A percentile compares a stretch with the other conserved stretches of the same genome.
These are phyloP conservation scores for Trichophyton rubrum DNA, from an alignment of 2,329 filamentous ascomycete species.

Conservation along the genomic window DNA sequence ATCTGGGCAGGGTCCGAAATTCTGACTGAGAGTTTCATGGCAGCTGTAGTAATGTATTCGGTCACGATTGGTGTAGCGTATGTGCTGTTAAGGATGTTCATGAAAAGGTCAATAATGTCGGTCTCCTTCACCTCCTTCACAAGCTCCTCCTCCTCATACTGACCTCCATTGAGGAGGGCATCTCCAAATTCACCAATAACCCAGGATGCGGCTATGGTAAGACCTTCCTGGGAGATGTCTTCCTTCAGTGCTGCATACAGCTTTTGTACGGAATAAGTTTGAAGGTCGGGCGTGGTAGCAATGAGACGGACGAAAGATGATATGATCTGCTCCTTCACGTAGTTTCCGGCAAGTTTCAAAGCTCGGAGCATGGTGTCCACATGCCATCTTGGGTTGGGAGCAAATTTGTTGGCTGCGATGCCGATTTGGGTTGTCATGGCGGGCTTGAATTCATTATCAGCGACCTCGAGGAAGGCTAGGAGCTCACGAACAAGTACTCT, in stretches of 20 bases:
- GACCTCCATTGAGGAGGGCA: constrained; percentile 71
- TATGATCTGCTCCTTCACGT: constrained; percentile 93
- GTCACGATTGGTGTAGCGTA: constrained; percentile 84
- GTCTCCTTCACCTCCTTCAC: constrained; percentile 71
- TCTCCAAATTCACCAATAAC: constrained; percentile 97
- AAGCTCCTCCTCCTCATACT: constrained; percentile 88
- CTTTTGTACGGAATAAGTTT: constrained; percentile 94
- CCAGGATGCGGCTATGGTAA: constrained; percentile 89
- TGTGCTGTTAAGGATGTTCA: constrained; percentile 81
- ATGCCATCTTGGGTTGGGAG: constrained; percentile 96
- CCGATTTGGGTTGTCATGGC: constrained; percentile 98
- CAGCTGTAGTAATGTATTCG: constrained; percentile 88
- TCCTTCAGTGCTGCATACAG: constrained; percentile 82
- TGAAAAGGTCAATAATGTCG: constrained; percentile 87
- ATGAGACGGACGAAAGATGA: constrained; percentile 94
- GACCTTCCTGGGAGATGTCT: constrained; percentile 92
- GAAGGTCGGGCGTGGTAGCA: constrained; percentile 83
- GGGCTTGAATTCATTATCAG: constrained; percentile 97
- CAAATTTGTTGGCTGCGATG: constrained; percentile 88
- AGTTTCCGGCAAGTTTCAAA: constrained; percentile 84
- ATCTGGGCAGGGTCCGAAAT: constrained; percentile 74
- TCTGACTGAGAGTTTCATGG: constrained; percentile 89
- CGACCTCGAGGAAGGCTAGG: constrained; percentile 87
- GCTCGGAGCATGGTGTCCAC: constrained; percentile 95
- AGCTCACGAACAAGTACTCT: constrained; percentile 86